Evolutionary conservation across 805 yeast genomes (phyloP).

Genomic region (Diddensiella caesifluorescens): DNA sequence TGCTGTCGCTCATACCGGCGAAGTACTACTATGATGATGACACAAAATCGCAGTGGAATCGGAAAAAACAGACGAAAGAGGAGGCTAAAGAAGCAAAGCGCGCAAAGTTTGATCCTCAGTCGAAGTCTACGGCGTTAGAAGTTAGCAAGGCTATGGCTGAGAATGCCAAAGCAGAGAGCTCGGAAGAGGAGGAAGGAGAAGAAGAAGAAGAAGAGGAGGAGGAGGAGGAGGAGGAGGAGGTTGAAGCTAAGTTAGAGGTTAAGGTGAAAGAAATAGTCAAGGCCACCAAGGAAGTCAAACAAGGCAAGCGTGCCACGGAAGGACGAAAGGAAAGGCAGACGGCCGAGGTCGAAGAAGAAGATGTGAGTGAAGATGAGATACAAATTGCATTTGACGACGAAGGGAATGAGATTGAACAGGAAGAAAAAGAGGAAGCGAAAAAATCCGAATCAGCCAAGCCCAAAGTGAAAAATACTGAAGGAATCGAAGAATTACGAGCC

Average conservation of each 20-base stretch:
- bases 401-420: constrained; percentile 44
- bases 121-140: constrained; percentile 31
- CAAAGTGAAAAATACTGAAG: constrained; percentile 28
- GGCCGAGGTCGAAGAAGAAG: constrained; percentile 4
- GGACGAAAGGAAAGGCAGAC: too few species aligned
- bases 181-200: constrained; percentile 24
- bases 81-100: constrained; percentile 59
- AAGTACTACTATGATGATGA: constrained; percentile 90
- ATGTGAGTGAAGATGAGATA: constrained; percentile 5
- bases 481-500: constrained; percentile 65
- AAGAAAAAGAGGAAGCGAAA: constrained; percentile 25
- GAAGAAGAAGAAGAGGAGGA: constrained; percentile 10
- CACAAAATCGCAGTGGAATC: constrained; percentile 85
- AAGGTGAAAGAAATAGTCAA: constrained; percentile 1
- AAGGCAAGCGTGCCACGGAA: constrained; percentile 23
- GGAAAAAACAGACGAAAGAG: constrained; percentile 63
- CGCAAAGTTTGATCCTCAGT: constrained; percentile 67
- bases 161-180: constrained; percentile 35
- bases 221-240: constrained; percentile 7
- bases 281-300: not conserved
- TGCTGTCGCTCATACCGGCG: constrained; percentile 87
- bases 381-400: constrained; percentile 64
- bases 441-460: constrained; percentile 23
- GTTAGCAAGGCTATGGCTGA: constrained; percentile 24
- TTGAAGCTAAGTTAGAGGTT: constrained; percentile 1